phyloP scores from a whole-genome alignment of 108 stramenopile species.

The Skeletonema marinoi region DNA sequence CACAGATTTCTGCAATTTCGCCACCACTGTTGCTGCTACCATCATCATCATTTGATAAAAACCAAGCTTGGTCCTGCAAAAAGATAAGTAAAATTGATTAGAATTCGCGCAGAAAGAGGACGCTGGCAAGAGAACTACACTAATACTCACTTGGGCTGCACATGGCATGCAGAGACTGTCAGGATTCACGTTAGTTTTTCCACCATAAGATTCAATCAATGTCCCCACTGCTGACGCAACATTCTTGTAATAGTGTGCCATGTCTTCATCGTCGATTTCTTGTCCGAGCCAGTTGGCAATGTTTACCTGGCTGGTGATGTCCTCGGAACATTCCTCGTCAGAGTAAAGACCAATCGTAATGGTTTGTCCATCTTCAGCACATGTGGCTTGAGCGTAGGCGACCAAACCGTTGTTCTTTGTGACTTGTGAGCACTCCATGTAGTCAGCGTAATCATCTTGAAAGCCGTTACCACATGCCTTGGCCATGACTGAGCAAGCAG shows the following conservation, averaged over 20 bases:
- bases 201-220: neutral
- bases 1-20: constrained; percentile 50
- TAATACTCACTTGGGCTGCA: neutral
- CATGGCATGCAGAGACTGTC: neutral
- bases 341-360: constrained; percentile 76
- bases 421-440: constrained; percentile 38
- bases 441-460: constrained; percentile 19
- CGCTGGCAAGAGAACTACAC: neutral
- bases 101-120: neutral
- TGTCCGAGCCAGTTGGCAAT: constrained; percentile 33
- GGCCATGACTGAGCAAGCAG: constrained; percentile 32
- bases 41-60: neutral
- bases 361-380: constrained; percentile 60
- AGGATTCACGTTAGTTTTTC: neutral
- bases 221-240: neutral
- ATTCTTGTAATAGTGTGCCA: constrained; percentile 12
- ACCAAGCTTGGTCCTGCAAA: neutral
- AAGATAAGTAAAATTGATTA: neutral
- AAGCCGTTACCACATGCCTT: constrained; percentile 12
- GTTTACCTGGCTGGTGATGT: constrained; percentile 45
- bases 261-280: constrained; percentile 24
- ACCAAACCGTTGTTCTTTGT: constrained; percentile 52
- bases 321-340: constrained; percentile 82
- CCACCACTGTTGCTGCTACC: constrained; percentile 27
- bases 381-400: constrained; percentile 75